phyloP scores from a whole-genome alignment of 768 basidiomycete species.

The Trametes cingulata region DNA sequence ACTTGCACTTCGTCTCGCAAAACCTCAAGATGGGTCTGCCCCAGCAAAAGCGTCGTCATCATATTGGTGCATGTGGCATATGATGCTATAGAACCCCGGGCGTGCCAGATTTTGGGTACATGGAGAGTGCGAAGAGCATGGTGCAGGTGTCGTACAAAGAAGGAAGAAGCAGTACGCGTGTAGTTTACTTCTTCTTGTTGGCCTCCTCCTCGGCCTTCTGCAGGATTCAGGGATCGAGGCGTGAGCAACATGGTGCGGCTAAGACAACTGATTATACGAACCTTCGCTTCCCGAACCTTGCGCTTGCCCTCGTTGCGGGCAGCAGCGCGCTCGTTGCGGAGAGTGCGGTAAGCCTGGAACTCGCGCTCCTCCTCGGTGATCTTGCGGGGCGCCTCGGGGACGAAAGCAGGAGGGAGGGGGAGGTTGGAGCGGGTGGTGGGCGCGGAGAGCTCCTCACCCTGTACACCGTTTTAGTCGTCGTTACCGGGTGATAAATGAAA shows the following conservation, averaged over 20 bases:
- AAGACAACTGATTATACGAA: slow-evolving; percentile 35
- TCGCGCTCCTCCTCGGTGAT: slow-evolving; percentile 90
- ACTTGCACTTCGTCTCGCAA: neutral
- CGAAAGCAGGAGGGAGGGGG: slow-evolving; percentile 66
- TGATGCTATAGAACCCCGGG: slow-evolving; percentile 33
- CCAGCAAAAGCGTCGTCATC: slow-evolving; percentile 21
- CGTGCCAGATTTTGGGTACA: slow-evolving; percentile 41
- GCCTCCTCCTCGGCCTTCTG: slow-evolving; percentile 93
- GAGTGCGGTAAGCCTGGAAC: slow-evolving; percentile 85
- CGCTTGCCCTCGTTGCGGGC: slow-evolving; percentile 85
- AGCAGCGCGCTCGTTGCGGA: slow-evolving; percentile 81
- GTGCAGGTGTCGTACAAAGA: slow-evolving; percentile 20
- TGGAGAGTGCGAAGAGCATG: slow-evolving; percentile 29
- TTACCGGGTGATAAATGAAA: neutral
- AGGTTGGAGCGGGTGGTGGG: slow-evolving; percentile 67
- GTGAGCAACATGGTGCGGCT: slow-evolving; percentile 18
- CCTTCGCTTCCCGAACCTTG: slow-evolving; percentile 86
- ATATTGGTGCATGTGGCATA: slow-evolving; percentile 38
- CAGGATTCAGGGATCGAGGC: slow-evolving; percentile 18
- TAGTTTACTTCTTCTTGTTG: slow-evolving; percentile 81
- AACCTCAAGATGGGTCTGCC: neutral
- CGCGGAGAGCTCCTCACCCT: slow-evolving; percentile 84
- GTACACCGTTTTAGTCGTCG: slow-evolving; percentile 18
- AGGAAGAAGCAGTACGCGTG: slow-evolving; percentile 23
- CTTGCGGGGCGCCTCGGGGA: slow-evolving; percentile 85